Base-by-base conservation (phyloP, 768 basidiomycete species). In the Asterophora lycoperdoides region DNA sequence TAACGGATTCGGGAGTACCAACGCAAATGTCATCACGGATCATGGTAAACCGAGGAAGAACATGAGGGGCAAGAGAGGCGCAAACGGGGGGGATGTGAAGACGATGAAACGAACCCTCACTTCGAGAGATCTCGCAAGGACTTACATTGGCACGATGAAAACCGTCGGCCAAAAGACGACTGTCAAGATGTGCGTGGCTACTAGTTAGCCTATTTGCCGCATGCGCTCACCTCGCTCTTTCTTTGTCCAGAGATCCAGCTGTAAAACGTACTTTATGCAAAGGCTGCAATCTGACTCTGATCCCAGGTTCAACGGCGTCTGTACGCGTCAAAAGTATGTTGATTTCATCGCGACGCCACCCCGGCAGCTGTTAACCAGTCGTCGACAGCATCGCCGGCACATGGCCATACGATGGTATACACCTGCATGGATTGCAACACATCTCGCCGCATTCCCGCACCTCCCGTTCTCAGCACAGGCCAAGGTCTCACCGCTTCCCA, bases 231-330 rank as follows among this genome's bases (percentile, higher is more conserved):
- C 15, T 26, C 23, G 26, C 40, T 23, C 23, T 32, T 50, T 20
- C 35, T 33, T 20, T 32, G 18, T 1, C 37, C 54, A 92, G 91
- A 57, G 91, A 93, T 61, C 90, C 91, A 0, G 69, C 77, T 1
- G 75, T 93, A n/a, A 94, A 93, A 62, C 83, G 91, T 9, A 80
- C 83, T 1, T 57, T 92, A 6, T 94, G 91, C 67, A 81, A 78
- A 61, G 71, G 72, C 1, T 94, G 91, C 59, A 72, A 78, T 48
- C 62, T 71, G 0, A 72, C 84, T 7, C 70, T 93, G 4, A 56
- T 91, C 1, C 84, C 89, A 0, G 91, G 91, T 10, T 54, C 77
- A 1, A 83, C 86, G 1, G 78, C 80, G 0, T 73, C 71, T 1
- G 76, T 89, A 18, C 80, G 89, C 2, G 65, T 87, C 7, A 81